Conservation (phyloP, 2,329 filamentous ascomycete genomes). For the Alternaria viburni region DNA sequence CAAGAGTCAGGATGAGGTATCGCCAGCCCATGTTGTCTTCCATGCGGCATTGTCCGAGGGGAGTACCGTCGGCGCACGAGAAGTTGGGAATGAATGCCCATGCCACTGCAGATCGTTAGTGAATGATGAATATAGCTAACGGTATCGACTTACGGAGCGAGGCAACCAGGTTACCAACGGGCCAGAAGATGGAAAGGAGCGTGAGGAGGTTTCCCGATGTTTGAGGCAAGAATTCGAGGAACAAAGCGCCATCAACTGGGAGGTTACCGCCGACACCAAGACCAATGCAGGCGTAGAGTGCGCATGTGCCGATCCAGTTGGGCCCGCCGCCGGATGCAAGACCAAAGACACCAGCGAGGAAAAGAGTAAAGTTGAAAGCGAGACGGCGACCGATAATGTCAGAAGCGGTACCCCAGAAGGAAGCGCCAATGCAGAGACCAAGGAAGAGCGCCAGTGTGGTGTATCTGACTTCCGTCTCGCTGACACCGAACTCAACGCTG, state of each 20-base stretch:
- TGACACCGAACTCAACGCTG: slow-evolving; percentile 74
- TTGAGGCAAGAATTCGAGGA: slow-evolving; percentile 82
- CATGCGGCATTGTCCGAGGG: slow-evolving; percentile 48
- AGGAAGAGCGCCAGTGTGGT: slow-evolving; percentile 79
- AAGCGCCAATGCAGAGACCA: slow-evolving; percentile 78
- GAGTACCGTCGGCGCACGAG: slow-evolving; percentile 52
- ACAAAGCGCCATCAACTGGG: slow-evolving; percentile 79
- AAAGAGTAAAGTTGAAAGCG: slow-evolving; percentile 81
- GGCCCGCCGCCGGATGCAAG: slow-evolving; percentile 71
- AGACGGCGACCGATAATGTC: slow-evolving; percentile 79
- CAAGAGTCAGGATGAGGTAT: slow-evolving; percentile 73
- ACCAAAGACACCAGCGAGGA: slow-evolving; percentile 77
- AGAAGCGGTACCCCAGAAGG: slow-evolving; percentile 79
- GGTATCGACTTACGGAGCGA: slow-evolving; percentile 25
- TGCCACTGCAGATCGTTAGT: slow-evolving; percentile 58
- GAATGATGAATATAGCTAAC: no score
- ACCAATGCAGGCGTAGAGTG: slow-evolving; percentile 52
- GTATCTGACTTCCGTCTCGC: slow-evolving; percentile 75
- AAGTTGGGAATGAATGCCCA: slow-evolving; percentile 78
- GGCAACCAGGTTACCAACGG: slow-evolving; percentile 77
- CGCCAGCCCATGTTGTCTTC: slow-evolving; percentile 75
- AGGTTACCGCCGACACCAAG: slow-evolving; percentile 67
- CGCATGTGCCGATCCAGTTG: slow-evolving; percentile 63
- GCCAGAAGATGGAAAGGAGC: slow-evolving; percentile 86
- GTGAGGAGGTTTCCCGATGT: slow-evolving; percentile 76